Base-by-base conservation (phyloP, 805 yeast genomes). In the Kurtzmaniella cleridarum region DNA sequence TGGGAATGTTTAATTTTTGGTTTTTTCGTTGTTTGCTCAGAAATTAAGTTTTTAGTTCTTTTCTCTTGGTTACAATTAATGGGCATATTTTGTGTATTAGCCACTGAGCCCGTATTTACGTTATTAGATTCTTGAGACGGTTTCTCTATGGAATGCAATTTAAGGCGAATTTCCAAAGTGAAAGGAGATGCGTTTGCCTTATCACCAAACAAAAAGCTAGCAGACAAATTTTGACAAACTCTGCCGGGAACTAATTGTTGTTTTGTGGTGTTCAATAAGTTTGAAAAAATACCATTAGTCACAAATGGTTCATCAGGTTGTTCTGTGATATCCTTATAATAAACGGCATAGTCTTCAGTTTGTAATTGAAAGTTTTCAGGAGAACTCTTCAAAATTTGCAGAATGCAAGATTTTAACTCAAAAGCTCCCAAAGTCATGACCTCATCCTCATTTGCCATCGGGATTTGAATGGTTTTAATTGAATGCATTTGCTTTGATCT, bases 171-270 rank as follows among this genome's bases (percentile, higher is more conserved):
- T 55, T 79, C 85, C 36, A 79, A 56, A 2, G 84, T 79, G 42
- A 76, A 72, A 1, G 70, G 57, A 10, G 73, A 58, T 6, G 47
- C 30, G 47, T 56, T 50, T 41, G 60, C 55, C 46, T 51, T 64
- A 57, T 60, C 69, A 51, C 64, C 64, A 50, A 59, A 59, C 14
- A 59, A 44, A 34, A 54, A 62, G 49, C 76, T 55, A 35, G 75
- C 71, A 23, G 78, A 67, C 38, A 79, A 65, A 50, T 73, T 79
- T 40, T 76, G 76, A 47, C 83, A 78, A 27, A 79, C 78, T 40
- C 82, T 69, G 10, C 82, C 76, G 4, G 81, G 67, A 4, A 71
- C 62, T 24, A 64, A 44, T 36, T 51, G 52, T 16, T 48, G 48
- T 29, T 58, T 53, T 3, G 59, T 38, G 27, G 58, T 45, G 20